Evolutionary conservation across 2,329 filamentous ascomycete species (phyloP), one percentile per base, ranked within the genome.

Genomic region (Cladosporium sp.): DNA sequence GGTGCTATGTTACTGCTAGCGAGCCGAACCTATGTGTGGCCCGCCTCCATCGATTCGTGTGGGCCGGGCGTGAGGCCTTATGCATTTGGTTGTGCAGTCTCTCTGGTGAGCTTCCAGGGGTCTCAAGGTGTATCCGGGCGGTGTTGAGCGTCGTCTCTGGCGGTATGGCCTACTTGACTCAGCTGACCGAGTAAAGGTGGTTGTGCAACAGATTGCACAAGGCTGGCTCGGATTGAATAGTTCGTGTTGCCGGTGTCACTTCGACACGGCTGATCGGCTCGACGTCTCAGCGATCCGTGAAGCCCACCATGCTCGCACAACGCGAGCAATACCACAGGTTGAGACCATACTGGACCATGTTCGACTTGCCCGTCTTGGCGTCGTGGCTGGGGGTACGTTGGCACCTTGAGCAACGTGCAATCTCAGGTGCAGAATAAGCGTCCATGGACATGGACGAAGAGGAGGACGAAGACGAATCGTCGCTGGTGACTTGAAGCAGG

Each of bases 271-370:
- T 13, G 7, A 6, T 38, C 13, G 33, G 28, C 1, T 16, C 43
- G 5, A 31, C 35, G 10, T 28, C 56, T 62, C 65, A 66, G 35
- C 63, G 57, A 45, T 65, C 62, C 28, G 49, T 59, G 35, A 67
- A 49, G 28, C 68, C 68, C 16, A 69, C 67, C 32, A 69, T 59
- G 41, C 51, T 58, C 34, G 68, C 67, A 52, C 67, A 70, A 28
- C 68, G 59, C 16, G 53, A 61, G 60, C 68, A 70, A 58, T 70
- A 70, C 60, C 64, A 70, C 34, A 65, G 58, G 48, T 70, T 70
- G 31, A 69, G 57, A 11, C 68, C 68, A 42, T 69, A 70, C 9
- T 59, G 58, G 8, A 69, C 54, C 68, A 70, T 70, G 57, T 68
- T 69, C 54, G 57, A 60, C 43, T 64, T 62, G 22, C 66, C 66